Evolutionary conservation across 1,139 yeast genomes (phyloP).

Genomic region (Casaregolazyma suthepensis): DNA sequence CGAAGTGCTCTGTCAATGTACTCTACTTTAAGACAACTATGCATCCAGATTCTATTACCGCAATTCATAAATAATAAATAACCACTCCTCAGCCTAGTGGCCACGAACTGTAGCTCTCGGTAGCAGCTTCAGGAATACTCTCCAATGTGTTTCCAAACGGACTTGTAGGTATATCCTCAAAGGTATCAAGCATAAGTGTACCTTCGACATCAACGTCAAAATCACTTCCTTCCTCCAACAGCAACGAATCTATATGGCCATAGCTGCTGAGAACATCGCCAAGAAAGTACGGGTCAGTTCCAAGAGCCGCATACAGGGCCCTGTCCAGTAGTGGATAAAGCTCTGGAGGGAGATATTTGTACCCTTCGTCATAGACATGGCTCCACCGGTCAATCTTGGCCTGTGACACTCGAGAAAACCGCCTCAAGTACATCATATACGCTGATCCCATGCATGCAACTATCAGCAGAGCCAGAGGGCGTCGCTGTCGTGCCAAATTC

Average conservation of each 20-base stretch:
- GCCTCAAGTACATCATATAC: background rate
- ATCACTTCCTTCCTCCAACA: background rate
- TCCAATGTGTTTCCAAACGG: background rate
- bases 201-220: background rate
- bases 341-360: conserved; percentile 2
- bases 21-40: too few species aligned
- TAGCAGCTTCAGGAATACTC: background rate
- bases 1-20: too few species aligned
- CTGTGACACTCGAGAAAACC: background rate
- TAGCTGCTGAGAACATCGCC: background rate
- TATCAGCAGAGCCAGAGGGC: conserved; percentile 2
- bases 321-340: conserved; percentile 1
- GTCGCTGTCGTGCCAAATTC: background rate
- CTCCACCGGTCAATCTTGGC: background rate
- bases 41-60: background rate
- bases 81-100: background rate
- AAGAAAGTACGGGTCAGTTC: background rate
- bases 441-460: background rate
- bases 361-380: background rate
- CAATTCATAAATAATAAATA: background rate
- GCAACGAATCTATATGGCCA: background rate
- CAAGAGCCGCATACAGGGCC: background rate
- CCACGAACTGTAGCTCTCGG: background rate
- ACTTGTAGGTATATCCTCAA: background rate
- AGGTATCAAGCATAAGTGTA: too few species aligned